These are phyloP conservation scores for Willaertia magna DNA, from an alignment of 208 protist species.

Conservation along the genomic window DNA sequence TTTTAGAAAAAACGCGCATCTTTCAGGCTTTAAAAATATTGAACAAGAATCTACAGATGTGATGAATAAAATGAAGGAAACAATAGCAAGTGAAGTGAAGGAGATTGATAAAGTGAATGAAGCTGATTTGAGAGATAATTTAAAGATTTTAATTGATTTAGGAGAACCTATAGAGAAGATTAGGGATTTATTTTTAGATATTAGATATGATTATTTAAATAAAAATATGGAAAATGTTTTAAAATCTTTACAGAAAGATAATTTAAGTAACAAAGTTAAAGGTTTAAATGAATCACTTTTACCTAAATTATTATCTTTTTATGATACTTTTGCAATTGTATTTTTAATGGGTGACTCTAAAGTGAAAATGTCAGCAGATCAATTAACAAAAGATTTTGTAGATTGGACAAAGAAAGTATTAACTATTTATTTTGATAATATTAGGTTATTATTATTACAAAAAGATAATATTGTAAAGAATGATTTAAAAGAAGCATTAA, in stretches of 20 bases:
- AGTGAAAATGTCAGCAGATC: not conserved
- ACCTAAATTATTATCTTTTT: not conserved
- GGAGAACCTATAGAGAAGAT: not conserved
- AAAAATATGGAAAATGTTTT: not conserved
- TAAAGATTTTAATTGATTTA: not conserved
- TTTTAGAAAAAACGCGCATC: slow-evolving; percentile 7
- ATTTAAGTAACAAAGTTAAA: not conserved
- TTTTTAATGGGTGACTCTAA: not conserved
- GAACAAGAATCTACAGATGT: not conserved
- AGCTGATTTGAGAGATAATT: not conserved
- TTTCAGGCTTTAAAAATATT: slow-evolving; percentile 9
- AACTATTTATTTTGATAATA: not conserved
- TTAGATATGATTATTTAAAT: not conserved
- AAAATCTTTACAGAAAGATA: not conserved
- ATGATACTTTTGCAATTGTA: not conserved
- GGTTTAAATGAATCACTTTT: not conserved
- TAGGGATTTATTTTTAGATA: not conserved
- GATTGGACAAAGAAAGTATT: not conserved
- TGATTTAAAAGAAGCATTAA: not conserved
- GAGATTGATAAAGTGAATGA: not conserved
- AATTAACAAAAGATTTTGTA: not conserved
- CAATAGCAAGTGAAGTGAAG: not conserved
- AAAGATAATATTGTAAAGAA: not conserved
- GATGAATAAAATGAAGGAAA: not conserved
- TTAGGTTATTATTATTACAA: not conserved